Conservation (phyloP, 192 early-diverging fungal genomes). For the Allomyces macrogynus region DNA sequence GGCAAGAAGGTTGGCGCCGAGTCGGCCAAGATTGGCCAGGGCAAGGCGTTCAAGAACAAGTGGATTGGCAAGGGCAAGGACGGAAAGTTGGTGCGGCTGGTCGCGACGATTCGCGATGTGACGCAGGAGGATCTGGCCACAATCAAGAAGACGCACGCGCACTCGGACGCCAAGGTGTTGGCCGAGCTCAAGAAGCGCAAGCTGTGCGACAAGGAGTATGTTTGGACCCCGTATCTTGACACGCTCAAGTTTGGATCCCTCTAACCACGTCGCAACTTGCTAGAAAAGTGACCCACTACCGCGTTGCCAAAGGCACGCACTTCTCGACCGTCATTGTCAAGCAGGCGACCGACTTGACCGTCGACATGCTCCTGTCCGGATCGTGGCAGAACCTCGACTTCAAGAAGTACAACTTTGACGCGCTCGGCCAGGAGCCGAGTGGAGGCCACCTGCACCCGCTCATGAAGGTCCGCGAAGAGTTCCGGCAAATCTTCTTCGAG, state of each 20-base stretch:
- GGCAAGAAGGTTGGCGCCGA: conserved; percentile 25
- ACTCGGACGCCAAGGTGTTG: conserved; percentile 39
- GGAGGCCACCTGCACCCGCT: conserved; percentile 91
- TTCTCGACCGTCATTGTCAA: conserved; percentile 73
- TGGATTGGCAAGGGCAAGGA: conserved; percentile 73
- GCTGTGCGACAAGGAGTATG: conserved; percentile 42
- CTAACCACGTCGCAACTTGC: neutral
- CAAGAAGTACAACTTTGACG: conserved; percentile 98
- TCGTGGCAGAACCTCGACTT: conserved; percentile 87
- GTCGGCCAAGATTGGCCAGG: conserved; percentile 75
- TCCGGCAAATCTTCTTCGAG: conserved; percentile 97
- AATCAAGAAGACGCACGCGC: conserved; percentile 39
- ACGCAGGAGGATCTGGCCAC: conserved; percentile 50
- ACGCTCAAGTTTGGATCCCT: neutral
- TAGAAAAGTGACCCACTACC: conserved; percentile 60
- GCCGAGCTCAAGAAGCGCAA: conserved; percentile 61
- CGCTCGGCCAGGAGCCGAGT: conserved; percentile 52
- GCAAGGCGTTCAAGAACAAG: conserved; percentile 90
- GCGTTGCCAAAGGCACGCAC: conserved; percentile 62
- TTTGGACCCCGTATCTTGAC: conserved; percentile 5
- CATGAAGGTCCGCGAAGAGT: conserved; percentile 98
- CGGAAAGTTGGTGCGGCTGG: conserved; percentile 48
- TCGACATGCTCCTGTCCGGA: conserved; percentile 76
- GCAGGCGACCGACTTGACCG: conserved; percentile 84
- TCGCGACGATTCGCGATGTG: conserved; percentile 64